phyloP scores from a whole-genome alignment of 2,329 filamentous ascomycete species.

The Diaporthe helianthi region DNA sequence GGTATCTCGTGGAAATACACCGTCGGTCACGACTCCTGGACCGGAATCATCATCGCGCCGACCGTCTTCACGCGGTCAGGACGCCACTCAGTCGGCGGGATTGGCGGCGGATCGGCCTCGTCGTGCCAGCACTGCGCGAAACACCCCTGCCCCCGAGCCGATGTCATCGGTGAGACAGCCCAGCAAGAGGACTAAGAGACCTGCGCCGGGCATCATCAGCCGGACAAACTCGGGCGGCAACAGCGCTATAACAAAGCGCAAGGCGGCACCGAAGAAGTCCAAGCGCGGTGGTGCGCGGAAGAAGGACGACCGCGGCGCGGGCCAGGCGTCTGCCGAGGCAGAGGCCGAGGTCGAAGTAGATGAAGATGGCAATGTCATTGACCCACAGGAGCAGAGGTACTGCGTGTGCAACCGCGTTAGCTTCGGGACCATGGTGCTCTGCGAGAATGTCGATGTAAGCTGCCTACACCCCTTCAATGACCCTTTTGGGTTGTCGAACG shows the following conservation, averaged over 20 bases:
- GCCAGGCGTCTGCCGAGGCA: constrained; percentile 45
- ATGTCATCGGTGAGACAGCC: constrained; percentile 44
- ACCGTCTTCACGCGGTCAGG: constrained; percentile 60
- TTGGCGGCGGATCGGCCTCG: constrained; percentile 61
- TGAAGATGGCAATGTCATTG: constrained; percentile 73
- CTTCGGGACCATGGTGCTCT: constrained; percentile 84
- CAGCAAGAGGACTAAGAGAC: constrained; percentile 70
- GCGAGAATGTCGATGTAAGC: constrained; percentile 78
- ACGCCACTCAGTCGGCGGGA: constrained; percentile 50
- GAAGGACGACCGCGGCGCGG: constrained; percentile 55
- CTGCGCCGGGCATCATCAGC: constrained; percentile 75
- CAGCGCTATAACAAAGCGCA: constrained; percentile 74
- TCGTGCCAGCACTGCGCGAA: constrained; percentile 63
- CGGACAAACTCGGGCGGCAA: constrained; percentile 63
- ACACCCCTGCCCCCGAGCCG: constrained; percentile 61
- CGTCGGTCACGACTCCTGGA: constrained; percentile 45
- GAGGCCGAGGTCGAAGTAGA: constrained; percentile 67
- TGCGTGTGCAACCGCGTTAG: constrained; percentile 82
- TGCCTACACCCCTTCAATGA: neutral
- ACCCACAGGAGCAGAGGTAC: constrained; percentile 78
- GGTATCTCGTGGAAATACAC: constrained; percentile 39
- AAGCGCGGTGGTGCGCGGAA: constrained; percentile 54
- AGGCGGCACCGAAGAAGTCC: constrained; percentile 69
- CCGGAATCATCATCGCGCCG: constrained; percentile 48
- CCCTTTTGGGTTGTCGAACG: neutral